phyloP scores from a whole-genome alignment of 2,329 filamentous ascomycete genomes.

The Thermoascus crustaceus region DNA sequence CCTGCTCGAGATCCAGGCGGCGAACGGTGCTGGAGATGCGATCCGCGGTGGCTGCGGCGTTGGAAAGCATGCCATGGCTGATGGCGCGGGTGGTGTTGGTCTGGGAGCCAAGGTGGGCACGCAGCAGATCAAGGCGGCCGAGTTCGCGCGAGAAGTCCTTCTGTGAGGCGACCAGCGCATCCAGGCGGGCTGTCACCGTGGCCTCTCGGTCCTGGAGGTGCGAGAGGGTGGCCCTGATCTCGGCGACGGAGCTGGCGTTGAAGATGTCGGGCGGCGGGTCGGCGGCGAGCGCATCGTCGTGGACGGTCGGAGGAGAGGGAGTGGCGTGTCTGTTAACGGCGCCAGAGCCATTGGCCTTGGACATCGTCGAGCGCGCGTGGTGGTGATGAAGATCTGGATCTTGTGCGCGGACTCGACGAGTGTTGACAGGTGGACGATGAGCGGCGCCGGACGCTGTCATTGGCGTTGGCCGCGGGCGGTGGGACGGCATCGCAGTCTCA shows the following conservation, averaged over 20 bases:
- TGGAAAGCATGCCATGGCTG: conserved; percentile 82
- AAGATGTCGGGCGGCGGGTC: conserved; percentile 42
- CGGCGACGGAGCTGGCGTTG: conserved; percentile 64
- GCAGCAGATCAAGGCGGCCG: conserved; percentile 76
- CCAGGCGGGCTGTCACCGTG: conserved; percentile 63
- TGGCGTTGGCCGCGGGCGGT: neutral
- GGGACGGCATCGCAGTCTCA: neutral
- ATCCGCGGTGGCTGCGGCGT: conserved; percentile 75
- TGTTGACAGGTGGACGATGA: no score
- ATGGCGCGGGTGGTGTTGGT: conserved; percentile 74
- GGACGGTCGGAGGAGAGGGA: conserved; percentile 3
- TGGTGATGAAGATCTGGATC: neutral
- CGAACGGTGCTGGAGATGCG: conserved; percentile 82
- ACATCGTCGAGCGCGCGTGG: conserved; percentile 13
- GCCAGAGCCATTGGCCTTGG: conserved; percentile 8
- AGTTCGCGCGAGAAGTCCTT: conserved; percentile 81
- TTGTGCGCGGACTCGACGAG: no score
- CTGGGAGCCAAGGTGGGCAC: conserved; percentile 80
- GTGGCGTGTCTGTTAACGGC: conserved; percentile 21
- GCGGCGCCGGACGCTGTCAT: neutral
- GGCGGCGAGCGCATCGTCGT: conserved; percentile 5
- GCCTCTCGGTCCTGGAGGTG: conserved; percentile 69
- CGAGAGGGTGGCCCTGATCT: conserved; percentile 70
- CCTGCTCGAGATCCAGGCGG: conserved; percentile 82
- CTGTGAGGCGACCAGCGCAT: conserved; percentile 71